Evolutionary conservation across 352 stramenopile genomes (phyloP).

Genomic region (Elongisporangium prolatum): DNA sequence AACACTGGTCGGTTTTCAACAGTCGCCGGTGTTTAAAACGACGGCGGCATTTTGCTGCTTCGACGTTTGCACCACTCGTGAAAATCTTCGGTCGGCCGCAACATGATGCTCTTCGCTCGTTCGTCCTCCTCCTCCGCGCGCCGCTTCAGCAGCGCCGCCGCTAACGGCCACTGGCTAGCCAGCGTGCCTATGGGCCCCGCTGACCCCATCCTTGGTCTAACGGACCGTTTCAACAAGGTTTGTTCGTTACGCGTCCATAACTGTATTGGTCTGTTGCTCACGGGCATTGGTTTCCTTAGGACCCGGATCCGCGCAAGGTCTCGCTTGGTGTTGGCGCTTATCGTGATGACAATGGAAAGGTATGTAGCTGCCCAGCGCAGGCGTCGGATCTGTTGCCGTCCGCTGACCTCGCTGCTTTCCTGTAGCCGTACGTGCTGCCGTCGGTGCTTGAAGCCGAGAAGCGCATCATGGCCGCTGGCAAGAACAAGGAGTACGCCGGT

Average conservation of each 20-base stretch:
- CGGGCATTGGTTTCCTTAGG: conserved; percentile 70
- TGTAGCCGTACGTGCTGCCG: conserved; percentile 94
- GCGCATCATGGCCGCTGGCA: conserved; percentile 88
- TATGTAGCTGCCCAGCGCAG: conserved; percentile 4
- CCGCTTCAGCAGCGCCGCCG: conserved; percentile 11
- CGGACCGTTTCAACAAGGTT: conserved; percentile 89
- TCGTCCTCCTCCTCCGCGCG: neutral
- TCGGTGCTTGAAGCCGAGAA: conserved; percentile 97
- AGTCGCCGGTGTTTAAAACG: neutral
- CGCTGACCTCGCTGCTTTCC: conserved; percentile 4
- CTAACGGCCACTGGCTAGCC: conserved; percentile 58
- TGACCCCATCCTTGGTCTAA: conserved; percentile 97
- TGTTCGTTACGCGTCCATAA: conserved; percentile 5
- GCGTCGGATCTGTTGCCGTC: neutral
- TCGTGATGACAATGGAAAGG: conserved; percentile 90
- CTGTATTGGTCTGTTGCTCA: conserved; percentile 1
- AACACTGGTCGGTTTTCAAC: neutral
- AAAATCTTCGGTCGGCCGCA: neutral
- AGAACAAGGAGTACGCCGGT: conserved; percentile 98
- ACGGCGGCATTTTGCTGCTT: neutral
- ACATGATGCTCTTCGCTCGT: neutral
- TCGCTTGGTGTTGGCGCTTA: conserved; percentile 99
- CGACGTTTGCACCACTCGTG: neutral
- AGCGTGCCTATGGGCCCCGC: conserved; percentile 92
- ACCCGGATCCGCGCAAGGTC: conserved; percentile 93